phyloP scores from a whole-genome alignment of 1,139 yeast species.

The Scheffersomyces lignicola region DNA sequence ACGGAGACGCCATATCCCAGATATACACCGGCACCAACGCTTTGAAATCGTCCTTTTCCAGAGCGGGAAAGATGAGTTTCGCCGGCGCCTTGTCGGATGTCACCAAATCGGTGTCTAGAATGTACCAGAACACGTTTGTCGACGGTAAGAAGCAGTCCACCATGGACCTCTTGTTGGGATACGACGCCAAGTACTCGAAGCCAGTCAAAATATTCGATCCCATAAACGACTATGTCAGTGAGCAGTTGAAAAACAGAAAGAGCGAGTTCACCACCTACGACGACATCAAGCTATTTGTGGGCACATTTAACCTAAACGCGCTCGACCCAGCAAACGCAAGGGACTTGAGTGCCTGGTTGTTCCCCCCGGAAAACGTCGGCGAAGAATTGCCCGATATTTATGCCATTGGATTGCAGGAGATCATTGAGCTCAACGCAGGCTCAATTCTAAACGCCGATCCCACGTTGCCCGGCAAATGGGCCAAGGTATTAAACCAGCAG shows the following conservation, averaged over 20 bases:
- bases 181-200: slow-evolving; percentile 63
- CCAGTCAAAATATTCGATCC: slow-evolving; percentile 86
- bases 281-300: slow-evolving; percentile 67
- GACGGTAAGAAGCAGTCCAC: slow-evolving; percentile 88
- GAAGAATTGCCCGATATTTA: slow-evolving; percentile 61
- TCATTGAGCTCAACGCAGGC: slow-evolving; percentile 87
- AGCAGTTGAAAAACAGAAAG: slow-evolving; percentile 52
- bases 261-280: slow-evolving; percentile 61
- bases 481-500: slow-evolving; percentile 54
- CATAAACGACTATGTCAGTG: slow-evolving; percentile 73
- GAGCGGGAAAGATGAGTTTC: slow-evolving; percentile 92
- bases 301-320: slow-evolving; percentile 90
- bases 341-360: slow-evolving; percentile 78
- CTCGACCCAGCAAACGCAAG: slow-evolving; percentile 45
- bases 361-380: slow-evolving; percentile 62
- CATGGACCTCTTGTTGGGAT: slow-evolving; percentile 83
- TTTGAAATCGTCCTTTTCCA: slow-evolving; percentile 85
- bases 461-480: slow-evolving; percentile 65
- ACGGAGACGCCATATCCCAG: slow-evolving; percentile 95
- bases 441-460: slow-evolving; percentile 72
- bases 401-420: slow-evolving; percentile 89
- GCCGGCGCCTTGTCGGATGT: slow-evolving; percentile 97
- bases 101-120: slow-evolving; percentile 90
- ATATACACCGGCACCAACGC: slow-evolving; percentile 98
- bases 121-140: slow-evolving; percentile 93